Percentiles rank a stretch among this genome's conserved stretches.
These are phyloP conservation scores for Begonia masoniana DNA, from an alignment of 306 rosid species.

Conservation along the genomic window DNA sequence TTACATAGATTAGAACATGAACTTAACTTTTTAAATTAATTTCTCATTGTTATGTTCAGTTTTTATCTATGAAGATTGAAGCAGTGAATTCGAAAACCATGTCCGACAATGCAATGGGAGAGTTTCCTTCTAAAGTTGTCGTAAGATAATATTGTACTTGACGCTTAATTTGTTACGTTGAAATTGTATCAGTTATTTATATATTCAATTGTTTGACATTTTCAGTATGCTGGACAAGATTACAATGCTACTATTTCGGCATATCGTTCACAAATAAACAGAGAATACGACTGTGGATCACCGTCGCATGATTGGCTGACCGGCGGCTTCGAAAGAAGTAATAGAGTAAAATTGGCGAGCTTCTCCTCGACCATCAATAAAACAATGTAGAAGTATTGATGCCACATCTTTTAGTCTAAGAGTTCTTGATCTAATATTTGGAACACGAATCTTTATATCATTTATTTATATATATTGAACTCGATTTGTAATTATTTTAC, in stretches of 20 bases:
- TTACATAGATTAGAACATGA: too few species aligned
- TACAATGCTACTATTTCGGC: slow-evolving; percentile 45
- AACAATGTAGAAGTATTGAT: too few species aligned
- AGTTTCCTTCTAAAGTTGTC: slow-evolving; percentile 69
- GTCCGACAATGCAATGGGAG: slow-evolving; percentile 38
- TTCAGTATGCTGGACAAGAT: slow-evolving; percentile 58
- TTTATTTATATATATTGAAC: too few species aligned
- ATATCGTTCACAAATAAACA: slow-evolving; percentile 48
- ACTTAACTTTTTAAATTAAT: too few species aligned
- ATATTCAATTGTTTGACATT: slow-evolving; percentile 11
- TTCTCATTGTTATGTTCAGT: slow-evolving; percentile 35
- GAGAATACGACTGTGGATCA: slow-evolving; percentile 63
- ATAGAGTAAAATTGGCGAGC: neutral
- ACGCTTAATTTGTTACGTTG: too few species aligned
- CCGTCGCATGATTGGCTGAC: slow-evolving; percentile 94
- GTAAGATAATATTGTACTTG: too few species aligned
- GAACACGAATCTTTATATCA: too few species aligned
- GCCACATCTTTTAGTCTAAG: too few species aligned
- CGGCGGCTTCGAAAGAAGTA: slow-evolving; percentile 53
- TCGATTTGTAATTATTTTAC: too few species aligned
- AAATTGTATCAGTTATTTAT: too few species aligned
- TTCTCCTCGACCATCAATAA: too few species aligned
- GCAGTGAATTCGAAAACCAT: slow-evolving; percentile 60
- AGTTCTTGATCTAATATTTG: too few species aligned
- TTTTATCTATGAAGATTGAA: slow-evolving; percentile 94